Evolutionary conservation across 2,329 filamentous ascomycete genomes (phyloP), one percentile per base, ranked within the genome.

Genomic region (Sporothrix humicola): DNA sequence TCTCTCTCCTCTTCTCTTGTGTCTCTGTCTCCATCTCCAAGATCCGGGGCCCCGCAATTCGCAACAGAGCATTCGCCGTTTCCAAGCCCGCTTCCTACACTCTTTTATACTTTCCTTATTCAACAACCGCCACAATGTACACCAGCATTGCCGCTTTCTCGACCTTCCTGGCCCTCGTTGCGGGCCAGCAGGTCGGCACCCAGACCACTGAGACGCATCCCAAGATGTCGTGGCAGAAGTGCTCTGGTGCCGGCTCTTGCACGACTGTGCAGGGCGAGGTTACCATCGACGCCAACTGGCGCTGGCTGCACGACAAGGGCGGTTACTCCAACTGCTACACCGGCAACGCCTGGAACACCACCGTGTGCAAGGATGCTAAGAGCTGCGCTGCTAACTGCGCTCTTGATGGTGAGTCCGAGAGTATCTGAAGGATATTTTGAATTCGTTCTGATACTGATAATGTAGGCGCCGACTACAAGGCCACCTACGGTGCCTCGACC

Each of bases 221-320:
- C 73, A 78, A 83, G 72, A 81, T 89, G 78, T 85, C 82, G 69
- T 87, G 85, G 83, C 81, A 87, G 77, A 83, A 82, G 75, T 89
- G 87, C 78, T 84, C 85, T 37, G 79, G 81, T 20, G 79, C 78
- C 61, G 83, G 84, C 70, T 82, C 81, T 46, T 89, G 87, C 79
- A 84, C 83, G 2, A 83, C 82, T 23, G 81, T 85, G 72, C 80
- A 80, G 69, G 86, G 85, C 44, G 84, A 84, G 69, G 82, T 89
- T 69, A 84, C 85, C 50, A 80, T 89, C 76, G 87, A 89, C 77
- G 77, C 86, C 75, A 89, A 89, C 81, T 89, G 87, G 87, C 84
- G 87, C 72, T 89, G 87, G 87, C 79, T 88, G 69, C 86, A 89
- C 79, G 80, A 81, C 48, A 83, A 81, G 56, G 77, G 77, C 37